Base-by-base conservation (phyloP, 495 filamentous ascomycete species). In the Pseudotulostoma volvatum region DNA sequence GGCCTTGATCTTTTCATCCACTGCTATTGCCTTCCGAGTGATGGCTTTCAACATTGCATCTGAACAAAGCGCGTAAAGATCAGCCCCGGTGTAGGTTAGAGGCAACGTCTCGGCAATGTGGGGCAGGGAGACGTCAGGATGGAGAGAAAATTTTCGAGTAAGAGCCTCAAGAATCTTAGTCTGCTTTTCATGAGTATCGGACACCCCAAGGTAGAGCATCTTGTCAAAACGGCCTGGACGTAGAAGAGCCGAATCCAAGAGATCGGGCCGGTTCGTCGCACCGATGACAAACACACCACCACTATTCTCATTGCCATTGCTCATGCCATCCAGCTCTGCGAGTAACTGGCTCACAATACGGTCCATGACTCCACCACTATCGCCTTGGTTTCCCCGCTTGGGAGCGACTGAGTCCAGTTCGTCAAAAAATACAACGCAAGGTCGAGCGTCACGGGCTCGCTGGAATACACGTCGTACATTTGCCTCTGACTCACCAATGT, bases 1-100 rank as follows among this genome's bases (percentile, higher is more conserved):
- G 9, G 55, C 61, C 19, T 69, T 67, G 50, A 97, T 80, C 61
- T 93, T 93, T 23, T 73, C 63, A 51, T 97, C 90, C 9, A 94
- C 86, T 1, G 74, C 66, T 1, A 73, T 68, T 0, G 92, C 85
- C 53, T 93, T 85, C 3, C 90, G 75, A 0, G 88, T 96, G 41
- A 96, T 86, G 3, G 92, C 90, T 56, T 96, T 97, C 36, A 97
- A 77, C 92, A 97, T 96, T 25, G 90, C 83, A 58, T 97, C 90
- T 9, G 85, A 93, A 61, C 87, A 93, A 31, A 97, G 68, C 1
- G 90, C 90, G 54, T 97, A 97, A 46, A 97, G 72, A 57, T 97
- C 90, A 32, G 90, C 90, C 48, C 90, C 90, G 0, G 90, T 96
- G 56, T 94, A 97, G 3, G 90, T 97, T 57, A 95, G 84, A 18